Base-by-base conservation (phyloP, 345 rosid genomes). In the Isatis tinctoria region DNA sequence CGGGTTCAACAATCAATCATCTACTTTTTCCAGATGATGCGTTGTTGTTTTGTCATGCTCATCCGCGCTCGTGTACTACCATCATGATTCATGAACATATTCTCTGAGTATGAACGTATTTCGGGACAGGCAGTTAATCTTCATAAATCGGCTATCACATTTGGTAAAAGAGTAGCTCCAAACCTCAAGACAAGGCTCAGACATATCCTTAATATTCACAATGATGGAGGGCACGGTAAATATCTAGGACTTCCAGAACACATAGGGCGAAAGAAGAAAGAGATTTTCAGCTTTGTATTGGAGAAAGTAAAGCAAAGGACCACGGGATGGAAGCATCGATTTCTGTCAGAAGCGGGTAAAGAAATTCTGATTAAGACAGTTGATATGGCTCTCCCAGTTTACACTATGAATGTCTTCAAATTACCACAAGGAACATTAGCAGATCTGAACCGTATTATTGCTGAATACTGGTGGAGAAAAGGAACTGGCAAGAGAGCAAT, bases 121-220 rank as follows among this genome's bases (percentile, higher is more conserved):
- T 26, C 28, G 2, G 51, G 51, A 0, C 10, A 17, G 0, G 51
- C 4, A 2, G 11, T 45, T 0, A 45, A 45, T 16, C 1, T 45
- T 0, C 1, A 8, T 0, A 45, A 45, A 7, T 17, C 24, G 0
- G 17, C 51, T 0, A 16, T 45, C 0, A 45, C 22, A 0, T 45
- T 16, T 17, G 24, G 51, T 5, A 2, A 3, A 2, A 6, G 24
- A 0, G 51, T 45, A 0, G 0, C 2, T 0, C 0, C 8, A 0
- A 0, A 7, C 0, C 4, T 16, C 0, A 45, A 45, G 0, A 16
- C 3, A 0, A 10, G 17, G 0, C 2, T 45, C 1, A 16, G 24
- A 0, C 6, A 3, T 0, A 16, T 45, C 0, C 11, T 45, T 0
- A 2, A 20, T 0, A 47, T 17, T 8, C 52, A 47, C 1, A 47